These are phyloP conservation scores for Schizochytrium sp. DNA, from an alignment of 108 stramenopile genomes.

Conservation along the genomic window DNA sequence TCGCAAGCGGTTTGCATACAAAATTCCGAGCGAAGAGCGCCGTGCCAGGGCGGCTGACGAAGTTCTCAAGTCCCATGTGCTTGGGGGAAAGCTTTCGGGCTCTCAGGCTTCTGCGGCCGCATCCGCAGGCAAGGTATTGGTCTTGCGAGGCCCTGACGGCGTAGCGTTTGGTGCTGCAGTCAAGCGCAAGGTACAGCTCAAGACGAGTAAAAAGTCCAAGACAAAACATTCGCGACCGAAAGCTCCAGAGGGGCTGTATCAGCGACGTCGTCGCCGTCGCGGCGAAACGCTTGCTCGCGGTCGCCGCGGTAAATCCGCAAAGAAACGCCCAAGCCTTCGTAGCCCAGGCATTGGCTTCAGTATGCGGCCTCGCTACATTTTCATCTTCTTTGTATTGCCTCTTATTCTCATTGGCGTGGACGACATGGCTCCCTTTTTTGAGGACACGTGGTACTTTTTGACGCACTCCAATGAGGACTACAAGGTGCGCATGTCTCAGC, in stretches of 20 bases:
- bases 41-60: background rate
- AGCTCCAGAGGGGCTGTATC: background rate
- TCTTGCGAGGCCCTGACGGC: background rate
- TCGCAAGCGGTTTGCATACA: background rate
- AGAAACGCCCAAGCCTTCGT: background rate
- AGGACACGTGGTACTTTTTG: background rate
- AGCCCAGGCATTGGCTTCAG: background rate
- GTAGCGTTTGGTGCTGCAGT: background rate
- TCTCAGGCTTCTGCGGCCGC: conserved; percentile 4
- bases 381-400: background rate
- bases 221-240: background rate
- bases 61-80: background rate
- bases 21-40: background rate
- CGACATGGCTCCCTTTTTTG: background rate
- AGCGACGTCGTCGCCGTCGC: too few relatives aligned
- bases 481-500: background rate
- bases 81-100: background rate
- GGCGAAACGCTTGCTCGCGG: background rate
- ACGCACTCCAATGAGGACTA: background rate
- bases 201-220: background rate
- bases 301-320: background rate
- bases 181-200: background rate
- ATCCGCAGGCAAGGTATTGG: background rate
- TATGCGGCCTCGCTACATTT: background rate
- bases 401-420: background rate